Evolutionary conservation across 2,329 filamentous ascomycete species (phyloP).

Genomic region (Botrytis fragariae): DNA sequence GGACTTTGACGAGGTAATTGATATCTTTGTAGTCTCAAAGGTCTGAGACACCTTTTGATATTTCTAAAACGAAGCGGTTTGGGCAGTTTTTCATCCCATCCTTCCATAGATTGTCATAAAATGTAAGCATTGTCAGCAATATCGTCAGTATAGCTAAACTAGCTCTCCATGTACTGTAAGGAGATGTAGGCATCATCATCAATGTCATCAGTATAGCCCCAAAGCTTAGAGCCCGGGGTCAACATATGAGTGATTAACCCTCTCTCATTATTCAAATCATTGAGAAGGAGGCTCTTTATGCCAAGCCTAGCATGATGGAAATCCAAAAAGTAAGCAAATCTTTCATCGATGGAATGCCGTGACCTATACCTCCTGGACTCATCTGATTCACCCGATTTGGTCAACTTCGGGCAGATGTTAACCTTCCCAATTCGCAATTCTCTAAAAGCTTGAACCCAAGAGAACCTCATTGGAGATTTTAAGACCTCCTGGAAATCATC

Average conservation of each 20-base stretch:
- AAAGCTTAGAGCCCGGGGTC: background rate
- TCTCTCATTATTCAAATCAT: background rate
- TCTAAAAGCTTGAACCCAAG: background rate
- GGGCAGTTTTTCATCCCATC: background rate
- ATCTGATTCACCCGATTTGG: background rate
- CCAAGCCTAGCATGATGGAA: background rate
- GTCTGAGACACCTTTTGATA: background rate
- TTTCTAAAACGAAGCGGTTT: background rate
- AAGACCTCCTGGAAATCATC: background rate
- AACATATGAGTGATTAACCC: background rate
- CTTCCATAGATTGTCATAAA: background rate
- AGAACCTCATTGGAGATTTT: background rate
- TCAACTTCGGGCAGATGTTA: background rate
- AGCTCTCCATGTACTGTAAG: background rate
- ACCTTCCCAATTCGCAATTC: background rate
- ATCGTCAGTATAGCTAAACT: background rate
- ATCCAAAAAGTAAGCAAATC: background rate
- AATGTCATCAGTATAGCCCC: conserved; percentile 1
- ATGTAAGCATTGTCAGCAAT: background rate
- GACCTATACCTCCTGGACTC: background rate
- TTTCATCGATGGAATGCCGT: fast-evolving
- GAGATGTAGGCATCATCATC: background rate
- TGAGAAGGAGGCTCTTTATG: background rate
- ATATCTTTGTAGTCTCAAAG: background rate
- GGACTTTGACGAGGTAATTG: background rate